Conservation (phyloP, 2,329 filamentous ascomycete genomes). For the Aspergillus floridensis region DNA sequence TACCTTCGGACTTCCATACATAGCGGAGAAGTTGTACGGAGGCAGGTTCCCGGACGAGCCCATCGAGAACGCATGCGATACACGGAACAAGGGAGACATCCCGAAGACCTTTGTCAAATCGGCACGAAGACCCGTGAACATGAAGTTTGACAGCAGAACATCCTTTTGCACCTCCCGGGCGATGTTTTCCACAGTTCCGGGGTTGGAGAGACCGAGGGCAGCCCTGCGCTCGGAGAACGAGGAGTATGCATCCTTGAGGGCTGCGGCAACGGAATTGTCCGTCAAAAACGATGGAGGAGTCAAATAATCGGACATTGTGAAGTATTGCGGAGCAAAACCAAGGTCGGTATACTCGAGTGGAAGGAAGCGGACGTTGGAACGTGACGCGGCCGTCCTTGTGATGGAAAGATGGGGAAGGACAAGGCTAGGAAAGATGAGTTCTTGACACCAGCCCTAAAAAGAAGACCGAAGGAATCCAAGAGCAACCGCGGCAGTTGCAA, state of each 20-base stretch:
- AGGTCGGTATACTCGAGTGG: conserved; percentile 9
- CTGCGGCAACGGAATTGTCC: conserved; percentile 69
- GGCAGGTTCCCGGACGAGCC: conserved; percentile 77
- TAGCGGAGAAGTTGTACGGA: conserved; percentile 90
- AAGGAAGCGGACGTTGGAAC: conserved; percentile 13
- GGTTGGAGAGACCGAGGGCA: conserved; percentile 84
- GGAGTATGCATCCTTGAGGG: conserved; percentile 73
- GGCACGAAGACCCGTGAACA: conserved; percentile 93
- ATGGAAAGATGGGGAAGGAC: conserved; percentile 22
- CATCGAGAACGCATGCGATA: conserved; percentile 95
- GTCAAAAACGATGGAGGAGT: conserved; percentile 64
- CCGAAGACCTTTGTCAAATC: conserved; percentile 97
- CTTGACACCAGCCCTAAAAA: conserved; percentile 31
- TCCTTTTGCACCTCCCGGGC: conserved; percentile 91
- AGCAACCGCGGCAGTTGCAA: conserved; percentile 20
- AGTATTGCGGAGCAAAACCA: conserved; percentile 13
- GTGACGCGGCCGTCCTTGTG: conserved; percentile 28
- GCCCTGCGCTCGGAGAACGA: conserved; percentile 82
- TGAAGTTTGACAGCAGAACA: conserved; percentile 92
- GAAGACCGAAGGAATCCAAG: conserved; percentile 19
- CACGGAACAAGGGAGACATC: conserved; percentile 89
- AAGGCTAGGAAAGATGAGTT: conserved; percentile 19
- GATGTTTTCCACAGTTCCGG: conserved; percentile 86
- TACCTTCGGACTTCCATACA: conserved; percentile 93
- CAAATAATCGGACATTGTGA: conserved; percentile 43